Evolutionary conservation across 108 stramenopile genomes (phyloP).

Genomic region (Poteriospumella lacustris): DNA sequence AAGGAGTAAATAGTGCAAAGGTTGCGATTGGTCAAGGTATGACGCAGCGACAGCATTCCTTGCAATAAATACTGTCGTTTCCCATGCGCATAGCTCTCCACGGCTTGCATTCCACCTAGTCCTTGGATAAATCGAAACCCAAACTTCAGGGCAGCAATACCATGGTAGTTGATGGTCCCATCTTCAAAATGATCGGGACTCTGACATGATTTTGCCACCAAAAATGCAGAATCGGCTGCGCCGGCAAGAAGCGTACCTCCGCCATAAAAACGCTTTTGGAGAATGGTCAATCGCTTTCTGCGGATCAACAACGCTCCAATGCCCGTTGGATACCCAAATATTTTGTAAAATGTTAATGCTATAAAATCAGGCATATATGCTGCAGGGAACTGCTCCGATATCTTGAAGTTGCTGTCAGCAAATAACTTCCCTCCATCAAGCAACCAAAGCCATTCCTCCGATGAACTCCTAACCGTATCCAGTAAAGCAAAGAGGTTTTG

Average conservation of each 20-base stretch:
- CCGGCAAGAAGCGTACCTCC: constrained; percentile 29
- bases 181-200: not conserved
- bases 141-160: not conserved
- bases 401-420: too few relatives aligned
- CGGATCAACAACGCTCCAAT: constrained; percentile 22
- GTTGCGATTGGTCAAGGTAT: too few relatives aligned
- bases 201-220: not conserved
- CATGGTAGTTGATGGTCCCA: constrained; percentile 17
- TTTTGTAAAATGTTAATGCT: constrained; percentile 30
- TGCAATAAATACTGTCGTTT: too few relatives aligned
- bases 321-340: constrained; percentile 32
- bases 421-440: not conserved
- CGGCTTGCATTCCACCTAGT: not conserved
- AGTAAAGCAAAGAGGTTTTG: not conserved
- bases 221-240: not conserved
- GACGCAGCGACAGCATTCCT: too few relatives aligned
- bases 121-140: not conserved
- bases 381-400: too few relatives aligned
- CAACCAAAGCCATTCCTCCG: not conserved
- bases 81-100: not conserved
- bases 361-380: constrained; percentile 29
- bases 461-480: not conserved
- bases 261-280: constrained; percentile 30
- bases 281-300: not conserved
- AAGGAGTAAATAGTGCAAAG: too few relatives aligned